A percentile compares a stretch with the other conserved stretches of the same genome.
Conservation (phyloP, 306 rosid genomes). For the Oxytropis ochrocephala region DNA sequence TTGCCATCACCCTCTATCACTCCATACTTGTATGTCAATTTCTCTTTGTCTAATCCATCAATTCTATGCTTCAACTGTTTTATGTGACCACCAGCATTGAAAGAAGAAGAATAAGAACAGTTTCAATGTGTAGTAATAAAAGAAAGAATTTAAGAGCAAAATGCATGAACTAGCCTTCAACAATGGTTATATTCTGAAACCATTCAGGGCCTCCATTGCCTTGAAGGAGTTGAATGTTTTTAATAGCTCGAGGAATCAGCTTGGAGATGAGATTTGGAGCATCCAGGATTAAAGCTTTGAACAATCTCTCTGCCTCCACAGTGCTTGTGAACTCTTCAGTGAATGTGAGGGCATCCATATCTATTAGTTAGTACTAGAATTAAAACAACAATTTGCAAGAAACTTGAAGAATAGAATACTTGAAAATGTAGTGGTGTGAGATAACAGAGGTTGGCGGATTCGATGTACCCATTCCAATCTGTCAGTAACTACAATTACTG, state of each 20-base stretch:
- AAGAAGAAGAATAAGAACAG: no score
- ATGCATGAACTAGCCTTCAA: no score
- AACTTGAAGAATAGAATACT: neutral
- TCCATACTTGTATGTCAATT: conserved; percentile 17
- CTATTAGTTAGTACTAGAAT: neutral
- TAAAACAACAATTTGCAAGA: neutral
- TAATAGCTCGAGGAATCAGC: no score
- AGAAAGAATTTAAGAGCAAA: no score
- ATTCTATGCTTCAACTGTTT: conserved; percentile 33
- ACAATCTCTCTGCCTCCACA: conserved; percentile 31
- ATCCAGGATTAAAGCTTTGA: no score
- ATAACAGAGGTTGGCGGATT: neutral
- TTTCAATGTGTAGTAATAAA: no score
- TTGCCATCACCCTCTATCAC: conserved; percentile 26
- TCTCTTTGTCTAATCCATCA: conserved; percentile 33
- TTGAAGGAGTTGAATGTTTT: no score
- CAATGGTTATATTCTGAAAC: no score
- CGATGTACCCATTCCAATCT: no score
- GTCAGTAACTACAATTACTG: no score
- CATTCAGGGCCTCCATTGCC: no score
- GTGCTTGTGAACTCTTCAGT: conserved; percentile 28
- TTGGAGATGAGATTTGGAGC: no score
- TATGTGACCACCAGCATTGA: conserved; percentile 15
- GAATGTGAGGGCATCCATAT: conserved; percentile 17
- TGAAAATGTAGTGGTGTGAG: conserved; percentile 8